Conservation (phyloP, 2,329 filamentous ascomycete species). For the Plectosphaerella plurivora region DNA sequence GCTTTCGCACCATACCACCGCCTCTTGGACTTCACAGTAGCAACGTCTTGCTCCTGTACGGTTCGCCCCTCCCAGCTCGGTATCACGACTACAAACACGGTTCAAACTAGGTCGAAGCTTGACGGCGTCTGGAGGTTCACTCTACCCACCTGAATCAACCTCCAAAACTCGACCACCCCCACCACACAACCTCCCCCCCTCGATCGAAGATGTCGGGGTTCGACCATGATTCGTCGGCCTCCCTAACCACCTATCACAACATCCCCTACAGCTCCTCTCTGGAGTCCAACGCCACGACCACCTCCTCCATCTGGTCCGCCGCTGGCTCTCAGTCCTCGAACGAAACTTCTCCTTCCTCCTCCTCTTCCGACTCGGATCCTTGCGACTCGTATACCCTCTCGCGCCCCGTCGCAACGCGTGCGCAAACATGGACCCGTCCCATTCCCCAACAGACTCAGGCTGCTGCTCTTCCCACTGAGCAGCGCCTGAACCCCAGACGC, state of each 20-base stretch:
- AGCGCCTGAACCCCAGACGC: constrained; percentile 61
- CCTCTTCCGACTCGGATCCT: constrained; percentile 46
- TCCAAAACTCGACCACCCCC: not conserved
- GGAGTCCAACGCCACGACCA: constrained; percentile 72
- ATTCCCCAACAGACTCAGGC: constrained; percentile 12
- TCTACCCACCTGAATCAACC: constrained; percentile 1
- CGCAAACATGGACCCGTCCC: constrained; percentile 23
- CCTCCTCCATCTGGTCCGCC: constrained; percentile 75
- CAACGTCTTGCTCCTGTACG: constrained; percentile 33
- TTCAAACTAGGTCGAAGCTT: constrained; percentile 26
- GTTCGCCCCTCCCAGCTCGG: constrained; percentile 29
- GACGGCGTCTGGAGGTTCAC: constrained; percentile 27
- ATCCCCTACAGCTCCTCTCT: constrained; percentile 65
- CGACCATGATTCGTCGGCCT: constrained; percentile 48
- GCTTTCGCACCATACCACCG: constrained; percentile 33
- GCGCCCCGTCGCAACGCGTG: constrained; percentile 22
- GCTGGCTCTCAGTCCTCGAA: constrained; percentile 66
- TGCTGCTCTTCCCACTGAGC: constrained; percentile 51
- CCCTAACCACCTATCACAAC: constrained; percentile 43
- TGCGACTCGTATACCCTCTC: constrained; percentile 38
- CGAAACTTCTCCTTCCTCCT: constrained; percentile 61
- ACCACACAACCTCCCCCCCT: not conserved
- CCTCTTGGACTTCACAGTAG: constrained; percentile 32
- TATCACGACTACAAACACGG: constrained; percentile 23
- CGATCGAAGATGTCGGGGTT: constrained; percentile 54